These are phyloP conservation scores for Phascolomyces articulosus DNA, from an alignment of 371 early-diverging fungal species.

Conservation along the genomic window DNA sequence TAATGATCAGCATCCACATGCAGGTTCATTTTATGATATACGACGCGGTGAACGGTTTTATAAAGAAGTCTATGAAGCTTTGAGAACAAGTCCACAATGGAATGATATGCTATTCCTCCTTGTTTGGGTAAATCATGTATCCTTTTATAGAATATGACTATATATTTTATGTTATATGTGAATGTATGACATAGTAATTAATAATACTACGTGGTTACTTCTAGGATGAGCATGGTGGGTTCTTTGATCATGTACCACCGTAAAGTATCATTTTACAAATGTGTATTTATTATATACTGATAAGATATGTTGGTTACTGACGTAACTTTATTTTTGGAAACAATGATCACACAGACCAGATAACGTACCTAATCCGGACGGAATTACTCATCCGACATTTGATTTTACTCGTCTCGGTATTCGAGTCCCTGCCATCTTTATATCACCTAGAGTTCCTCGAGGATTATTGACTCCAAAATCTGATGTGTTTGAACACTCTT, in stretches of 20 bases:
- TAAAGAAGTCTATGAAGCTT: conserved; percentile 30
- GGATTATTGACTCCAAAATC: conserved; percentile 21
- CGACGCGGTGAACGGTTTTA: conserved; percentile 25
- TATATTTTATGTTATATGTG: too few relatives aligned
- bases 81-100: conserved; percentile 28
- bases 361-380: conserved; percentile 31
- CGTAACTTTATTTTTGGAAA: too few relatives aligned
- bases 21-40: conserved; percentile 19
- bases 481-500: conserved; percentile 38
- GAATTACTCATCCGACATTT: conserved; percentile 24
- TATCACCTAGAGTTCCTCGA: conserved; percentile 36
- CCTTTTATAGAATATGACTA: neutral
- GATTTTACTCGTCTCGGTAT: conserved; percentile 35
- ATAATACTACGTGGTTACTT: neutral
- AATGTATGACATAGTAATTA: too few relatives aligned
- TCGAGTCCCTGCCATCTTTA: conserved; percentile 48
- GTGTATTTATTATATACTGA: too few relatives aligned
- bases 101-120: conserved; percentile 19
- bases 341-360: conserved; percentile 3
- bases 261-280: neutral
- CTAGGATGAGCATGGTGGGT: conserved; percentile 26
- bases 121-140: conserved; percentile 10
- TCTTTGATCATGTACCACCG: conserved; percentile 24
- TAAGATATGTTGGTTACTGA: too few relatives aligned
- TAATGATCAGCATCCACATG: conserved; percentile 28